Conservation (phyloP, 2,329 filamentous ascomycete genomes). For the Cercospora beticola region DNA sequence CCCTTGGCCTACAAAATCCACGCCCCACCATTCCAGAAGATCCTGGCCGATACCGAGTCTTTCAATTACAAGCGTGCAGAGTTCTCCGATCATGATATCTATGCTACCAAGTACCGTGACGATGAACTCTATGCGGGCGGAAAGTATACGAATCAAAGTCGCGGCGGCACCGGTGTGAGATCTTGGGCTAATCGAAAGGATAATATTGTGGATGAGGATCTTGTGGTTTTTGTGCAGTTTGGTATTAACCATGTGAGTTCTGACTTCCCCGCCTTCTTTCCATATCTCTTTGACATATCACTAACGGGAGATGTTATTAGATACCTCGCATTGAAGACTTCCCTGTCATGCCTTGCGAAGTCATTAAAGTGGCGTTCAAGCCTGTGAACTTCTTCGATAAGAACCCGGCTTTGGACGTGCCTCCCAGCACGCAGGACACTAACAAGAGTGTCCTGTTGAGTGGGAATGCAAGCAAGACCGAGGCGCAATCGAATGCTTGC, state of each 20-base stretch:
- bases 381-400: conserved; percentile 59
- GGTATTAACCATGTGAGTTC: conserved; percentile 55
- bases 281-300: conserved; percentile 53
- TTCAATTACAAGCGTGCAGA: conserved; percentile 59
- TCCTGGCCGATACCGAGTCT: conserved; percentile 53
- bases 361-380: conserved; percentile 56
- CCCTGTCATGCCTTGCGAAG: conserved; percentile 60
- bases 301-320: conserved; percentile 33
- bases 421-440: conserved; percentile 49
- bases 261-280: too few relatives aligned
- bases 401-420: conserved; percentile 61
- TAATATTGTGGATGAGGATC: conserved; percentile 58
- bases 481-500: conserved; percentile 5
- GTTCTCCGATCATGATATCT: conserved; percentile 60
- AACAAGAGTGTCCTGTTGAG: conserved; percentile 43
- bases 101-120: conserved; percentile 59
- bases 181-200: conserved; percentile 54
- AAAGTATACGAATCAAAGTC: conserved; percentile 54
- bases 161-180: conserved; percentile 51
- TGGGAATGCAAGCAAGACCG: conserved; percentile 30
- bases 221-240: conserved; percentile 59
- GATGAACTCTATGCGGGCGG: conserved; percentile 61
- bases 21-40: conserved; percentile 51
- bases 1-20: conserved; percentile 53
- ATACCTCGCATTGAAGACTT: conserved; percentile 58